Evolutionary conservation across 768 basidiomycete species (phyloP), one percentile per base, ranked within the genome.

Genomic region (Mycena capillaripes): DNA sequence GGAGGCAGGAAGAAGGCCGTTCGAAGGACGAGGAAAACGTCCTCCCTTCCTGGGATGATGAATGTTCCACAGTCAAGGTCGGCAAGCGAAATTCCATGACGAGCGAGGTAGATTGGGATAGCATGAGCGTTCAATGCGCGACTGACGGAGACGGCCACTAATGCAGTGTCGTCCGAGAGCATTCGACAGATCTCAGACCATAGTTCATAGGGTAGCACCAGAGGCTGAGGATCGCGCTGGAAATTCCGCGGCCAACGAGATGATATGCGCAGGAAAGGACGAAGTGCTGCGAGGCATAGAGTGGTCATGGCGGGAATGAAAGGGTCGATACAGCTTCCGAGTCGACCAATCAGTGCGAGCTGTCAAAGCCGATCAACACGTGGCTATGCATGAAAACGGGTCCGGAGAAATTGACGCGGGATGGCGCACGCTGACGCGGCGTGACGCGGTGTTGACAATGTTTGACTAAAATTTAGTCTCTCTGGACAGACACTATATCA

Each of bases 101-200:
- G 66, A 6, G 40, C 60, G 0, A 72, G 66, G 38, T 59, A 68
- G 25, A 72, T 46, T 1, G 71, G 71, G 16, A 68, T 44, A 4
- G 71, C 66, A 17, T 63, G 42, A 0, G 44, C 66, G 42, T 72
- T 72, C 52, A 72, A 63, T 3, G 34, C 55, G 9, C 60, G 60
- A 36, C 44, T 63, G 53, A 68, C 66, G 25, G 60, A 61, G 21
- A 63, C 44, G 8, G 30, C 59, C 25, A 50, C 42, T 5, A 72
- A 19, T 9, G 42, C n/a, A n/a, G n/a, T n/a, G 14, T 29, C 23
- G 17, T 29, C 27, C 29, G 64, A 60, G 53, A 72, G 71, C 29
- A 57, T 8, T 17, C 25, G 9, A 23, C 68, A 68, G 53, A 72
- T 68, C n/a, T 62, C 71, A 6, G 23, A 16, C 72, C 72, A 69